Percentiles rank a stretch among this genome's conserved stretches.
These are phyloP conservation scores for Fraxinus quadrangulata DNA, from an alignment of 257 asterid species.

Conservation along the genomic window DNA sequence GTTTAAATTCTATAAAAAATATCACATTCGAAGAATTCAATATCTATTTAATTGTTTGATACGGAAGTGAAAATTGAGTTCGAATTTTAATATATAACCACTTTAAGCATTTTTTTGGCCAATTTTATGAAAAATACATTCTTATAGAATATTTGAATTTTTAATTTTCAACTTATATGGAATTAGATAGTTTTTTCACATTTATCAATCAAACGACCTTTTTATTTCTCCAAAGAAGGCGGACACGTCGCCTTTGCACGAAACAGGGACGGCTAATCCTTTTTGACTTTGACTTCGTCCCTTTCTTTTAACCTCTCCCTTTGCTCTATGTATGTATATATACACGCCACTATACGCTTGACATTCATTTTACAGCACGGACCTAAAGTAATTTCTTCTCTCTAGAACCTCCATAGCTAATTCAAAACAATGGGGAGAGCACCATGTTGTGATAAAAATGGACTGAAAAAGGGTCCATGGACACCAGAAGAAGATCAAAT, in stretches of 20 bases:
- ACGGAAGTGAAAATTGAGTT: too few species aligned
- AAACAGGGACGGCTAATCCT: constrained; percentile 76
- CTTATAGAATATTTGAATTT: too few species aligned
- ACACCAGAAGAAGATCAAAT: constrained; percentile 78
- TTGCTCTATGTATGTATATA: constrained; percentile 12
- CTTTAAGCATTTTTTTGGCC: too few species aligned
- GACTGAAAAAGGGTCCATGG: constrained; percentile 92
- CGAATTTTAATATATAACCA: too few species aligned
- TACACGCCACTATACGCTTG: neutral
- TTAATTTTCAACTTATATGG: too few species aligned
- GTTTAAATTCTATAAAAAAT: too few species aligned
- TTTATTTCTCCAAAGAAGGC: constrained; percentile 26
- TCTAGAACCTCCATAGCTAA: neutral
- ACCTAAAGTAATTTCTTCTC: constrained; percentile 17
- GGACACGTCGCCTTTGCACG: constrained; percentile 74
- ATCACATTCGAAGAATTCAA: too few species aligned
- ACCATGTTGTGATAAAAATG: constrained; percentile 81
- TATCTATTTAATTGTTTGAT: too few species aligned
- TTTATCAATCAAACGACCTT: too few species aligned
- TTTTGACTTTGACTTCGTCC: constrained; percentile 26
- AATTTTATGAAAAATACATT: too few species aligned
- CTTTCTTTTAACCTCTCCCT: too few species aligned
- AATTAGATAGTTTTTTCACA: too few species aligned
- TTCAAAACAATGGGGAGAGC: constrained; percentile 60
- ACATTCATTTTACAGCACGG: constrained; percentile 13